phyloP scores from a whole-genome alignment of 768 basidiomycete genomes.

The Scleroderma bovista region DNA sequence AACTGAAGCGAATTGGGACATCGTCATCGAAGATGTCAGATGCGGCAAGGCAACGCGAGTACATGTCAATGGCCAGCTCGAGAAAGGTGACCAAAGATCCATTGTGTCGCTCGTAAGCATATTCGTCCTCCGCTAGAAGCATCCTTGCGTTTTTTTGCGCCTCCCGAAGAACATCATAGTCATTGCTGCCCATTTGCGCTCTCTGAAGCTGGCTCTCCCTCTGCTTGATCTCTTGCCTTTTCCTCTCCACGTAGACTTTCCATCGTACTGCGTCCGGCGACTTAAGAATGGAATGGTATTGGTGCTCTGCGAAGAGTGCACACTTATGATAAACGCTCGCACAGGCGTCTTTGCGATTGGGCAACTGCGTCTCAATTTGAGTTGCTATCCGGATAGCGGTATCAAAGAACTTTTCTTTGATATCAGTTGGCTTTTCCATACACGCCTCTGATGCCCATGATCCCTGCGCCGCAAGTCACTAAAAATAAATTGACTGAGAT shows the following conservation, averaged over 20 bases:
- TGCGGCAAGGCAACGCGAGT: constrained; percentile 63
- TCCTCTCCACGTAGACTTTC: constrained; percentile 69
- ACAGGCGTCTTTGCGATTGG: constrained; percentile 25
- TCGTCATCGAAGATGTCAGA: constrained; percentile 76
- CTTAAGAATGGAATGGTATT: constrained; percentile 66
- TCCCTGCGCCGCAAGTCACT: constrained; percentile 48
- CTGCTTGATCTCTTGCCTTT: constrained; percentile 60
- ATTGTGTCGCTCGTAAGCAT: constrained; percentile 35
- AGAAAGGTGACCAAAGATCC: constrained; percentile 57
- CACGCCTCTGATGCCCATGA: constrained; percentile 88
- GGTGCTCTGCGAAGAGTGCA: constrained; percentile 85
- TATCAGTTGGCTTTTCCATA: constrained; percentile 69
- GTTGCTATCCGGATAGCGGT: constrained; percentile 42
- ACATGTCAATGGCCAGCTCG: constrained; percentile 76
- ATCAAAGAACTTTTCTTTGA: constrained; percentile 65
- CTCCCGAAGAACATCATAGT: constrained; percentile 28
- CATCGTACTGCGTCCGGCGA: constrained; percentile 67
- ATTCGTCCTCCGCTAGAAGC: constrained; percentile 50
- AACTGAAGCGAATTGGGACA: constrained; percentile 74
- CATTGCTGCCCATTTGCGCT: constrained; percentile 12
- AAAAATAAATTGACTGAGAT: not conserved
- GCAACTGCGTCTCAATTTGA: constrained; percentile 16
- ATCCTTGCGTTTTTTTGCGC: constrained; percentile 40
- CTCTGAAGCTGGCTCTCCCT: constrained; percentile 35
- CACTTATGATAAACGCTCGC: constrained; percentile 73